Evolutionary conservation across 2,329 filamentous ascomycete genomes (phyloP), one percentile per base, ranked within the genome.

Genomic region (Calonectria honghensis): DNA sequence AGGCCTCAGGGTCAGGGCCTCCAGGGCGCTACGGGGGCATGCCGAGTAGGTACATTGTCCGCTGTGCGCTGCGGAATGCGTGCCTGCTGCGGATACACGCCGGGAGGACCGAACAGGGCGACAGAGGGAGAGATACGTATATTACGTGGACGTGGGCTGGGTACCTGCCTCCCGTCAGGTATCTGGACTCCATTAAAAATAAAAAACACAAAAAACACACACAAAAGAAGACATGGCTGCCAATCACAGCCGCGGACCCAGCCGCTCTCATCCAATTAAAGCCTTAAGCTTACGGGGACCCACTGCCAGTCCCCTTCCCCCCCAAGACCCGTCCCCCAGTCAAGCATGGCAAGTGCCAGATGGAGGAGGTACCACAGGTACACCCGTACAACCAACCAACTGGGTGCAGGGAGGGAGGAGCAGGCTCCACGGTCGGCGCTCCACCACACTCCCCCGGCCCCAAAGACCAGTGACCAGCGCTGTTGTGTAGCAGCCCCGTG

Each of bases 261-360:
- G 45, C n/a, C 24, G 16, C 27, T 32, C 37, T 24, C 32, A 18
- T 45, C 68, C 68, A 70, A 70, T 70, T 37, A 70, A 64, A 68
- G 51, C 18, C 39, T 48, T 45, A 29, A 48, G 35, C 27, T 32
- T 52, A 16, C 48, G 37, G 57, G 54, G 57, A 37, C 39, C 68
- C 45, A 20, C 24, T 52, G 20, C 68, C 32, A 10, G 32, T 20
- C 54, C 68, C 68, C 31, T 54, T 45, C 20, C 48, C 54, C 31
- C 48, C 54, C 31, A 20, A 61, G 51, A 29, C 35, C 52, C 52
- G n/a, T 48, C 29, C 52, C 35, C 67, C 51, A 61, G 39, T 18
- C 57, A 70, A 29, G 35, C 57, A 63, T 63, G 57, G 57, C 57
- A 63, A 63, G 57, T 63, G 57, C 57, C 57, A 63, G 37, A 39